Evolutionary conservation across 2,329 filamentous ascomycete genomes (phyloP), one percentile per base, ranked within the genome.

Genomic region (Boeremia lycopersici): DNA sequence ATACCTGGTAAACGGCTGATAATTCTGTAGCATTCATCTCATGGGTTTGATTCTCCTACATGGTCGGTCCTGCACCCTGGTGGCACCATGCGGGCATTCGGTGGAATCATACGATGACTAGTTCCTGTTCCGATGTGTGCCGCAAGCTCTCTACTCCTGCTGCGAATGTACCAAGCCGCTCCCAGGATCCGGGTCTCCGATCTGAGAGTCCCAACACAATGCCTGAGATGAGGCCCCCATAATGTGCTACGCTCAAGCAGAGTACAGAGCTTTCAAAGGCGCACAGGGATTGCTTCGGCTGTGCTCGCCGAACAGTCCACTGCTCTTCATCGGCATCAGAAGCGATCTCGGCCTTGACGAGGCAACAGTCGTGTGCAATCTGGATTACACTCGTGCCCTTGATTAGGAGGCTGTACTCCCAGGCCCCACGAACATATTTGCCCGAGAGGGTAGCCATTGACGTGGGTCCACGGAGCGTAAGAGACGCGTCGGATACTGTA

Each of bases 131-230:
- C 38, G 63, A 43, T 23, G 62, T 58, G 30, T 56, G 44, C 41
- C 57, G 54, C 30, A 70, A 60, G 15, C 52, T 55, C 49, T 70
- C 65, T 8, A 49, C 57, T 2, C 63, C 69, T 10, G 62, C 65
- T 43, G 69, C 58, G 55, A 74, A 72, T 5, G 67, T 68, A 13
- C 70, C 71, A 23, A 74, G 45, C 42, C 71, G 59, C 56, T 70
- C 65, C 55, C 58, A 70, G 9, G 53, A 42, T 1, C 39, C 48
- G 23, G 36, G 30, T 29, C 44, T 28, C 9, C 41, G 53, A 29
- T 52, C 29, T 7, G 66, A 66, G 2, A 57, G 33, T 2, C 67
- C 70, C 17, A 74, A 60, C 3, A 74, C 70, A 12, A 72, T 56
- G 3, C 70, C 69, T 19, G 62, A 64, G 13, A 70, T 59, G 53